phyloP scores from a whole-genome alignment of 2,329 filamentous ascomycete species.

The Botrytis deweyae region DNA sequence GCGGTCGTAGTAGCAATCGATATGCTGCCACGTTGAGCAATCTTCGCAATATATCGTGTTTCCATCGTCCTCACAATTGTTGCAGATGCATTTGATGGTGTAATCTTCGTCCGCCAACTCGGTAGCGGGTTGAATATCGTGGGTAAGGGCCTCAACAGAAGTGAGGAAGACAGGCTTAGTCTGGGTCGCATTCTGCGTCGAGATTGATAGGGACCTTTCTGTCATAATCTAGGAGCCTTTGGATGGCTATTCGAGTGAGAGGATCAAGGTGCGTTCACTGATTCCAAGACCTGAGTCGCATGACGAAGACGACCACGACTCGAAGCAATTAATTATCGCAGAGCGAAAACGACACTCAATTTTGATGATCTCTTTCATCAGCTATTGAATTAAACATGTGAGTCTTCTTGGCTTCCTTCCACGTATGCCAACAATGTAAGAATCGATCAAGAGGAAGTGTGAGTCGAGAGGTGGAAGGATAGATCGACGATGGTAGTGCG shows the following conservation, averaged over 20 bases:
- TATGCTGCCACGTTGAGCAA: constrained; percentile 98
- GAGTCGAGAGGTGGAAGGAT: not conserved
- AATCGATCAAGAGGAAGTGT: constrained; percentile 8
- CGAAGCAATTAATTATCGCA: constrained; percentile 36
- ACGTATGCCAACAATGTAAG: constrained; percentile 16
- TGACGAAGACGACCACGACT: constrained; percentile 42
- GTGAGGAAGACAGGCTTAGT: constrained; percentile 31
- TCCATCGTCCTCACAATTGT: constrained; percentile 91
- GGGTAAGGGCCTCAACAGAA: constrained; percentile 28
- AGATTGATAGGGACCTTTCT: constrained; percentile 41
- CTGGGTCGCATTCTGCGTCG: constrained; percentile 41
- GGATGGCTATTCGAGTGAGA: constrained; percentile 38
- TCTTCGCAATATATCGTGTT: constrained; percentile 95
- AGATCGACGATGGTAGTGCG: constrained; percentile 6
- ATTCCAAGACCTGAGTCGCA: constrained; percentile 41
- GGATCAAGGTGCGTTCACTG: constrained; percentile 40
- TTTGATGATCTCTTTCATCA: constrained; percentile 34
- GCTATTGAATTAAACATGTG: constrained; percentile 26
- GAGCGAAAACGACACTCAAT: constrained; percentile 30
- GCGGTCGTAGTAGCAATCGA: constrained; percentile 88
- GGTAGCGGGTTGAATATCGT: constrained; percentile 38
- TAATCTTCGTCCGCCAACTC: constrained; percentile 72
- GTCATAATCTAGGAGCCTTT: constrained; percentile 43
- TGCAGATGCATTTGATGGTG: constrained; percentile 97
- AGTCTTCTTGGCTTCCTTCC: constrained; percentile 7